A percentile compares a stretch with the other conserved stretches of the same genome.
Conservation (phyloP, 2,329 filamentous ascomycete species). For the Penicillium italicum region DNA sequence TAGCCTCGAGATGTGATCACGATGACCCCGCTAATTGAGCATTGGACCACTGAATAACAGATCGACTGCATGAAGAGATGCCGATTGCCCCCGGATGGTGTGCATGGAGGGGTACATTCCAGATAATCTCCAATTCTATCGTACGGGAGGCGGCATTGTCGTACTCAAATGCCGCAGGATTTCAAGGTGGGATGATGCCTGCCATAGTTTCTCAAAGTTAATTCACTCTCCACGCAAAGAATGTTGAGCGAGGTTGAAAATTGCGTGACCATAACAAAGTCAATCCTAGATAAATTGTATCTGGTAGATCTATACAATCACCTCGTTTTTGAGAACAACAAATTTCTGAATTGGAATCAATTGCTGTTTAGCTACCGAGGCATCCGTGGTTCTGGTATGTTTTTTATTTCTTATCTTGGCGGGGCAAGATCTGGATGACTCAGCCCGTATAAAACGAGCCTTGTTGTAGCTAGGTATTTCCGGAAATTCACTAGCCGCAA, state of each 20-base stretch:
- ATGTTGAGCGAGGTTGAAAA: not conserved
- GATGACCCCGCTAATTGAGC: slow-evolving; percentile 1
- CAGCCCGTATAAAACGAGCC: slow-evolving; percentile 3
- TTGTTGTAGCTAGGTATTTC: slow-evolving; percentile 11
- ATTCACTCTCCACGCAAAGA: slow-evolving; percentile 3
- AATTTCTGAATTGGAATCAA: not conserved
- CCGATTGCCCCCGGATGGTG: not conserved
- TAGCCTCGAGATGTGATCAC: not conserved
- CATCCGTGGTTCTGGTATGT: slow-evolving; percentile 1
- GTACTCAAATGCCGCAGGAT: slow-evolving; percentile 3
- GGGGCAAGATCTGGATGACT: slow-evolving; percentile 5
- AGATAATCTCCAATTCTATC: not conserved
- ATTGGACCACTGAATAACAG: not conserved
- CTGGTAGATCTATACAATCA: not conserved
- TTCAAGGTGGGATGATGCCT: not conserved
- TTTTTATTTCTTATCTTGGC: slow-evolving; percentile 3
- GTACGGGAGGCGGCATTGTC: not conserved
- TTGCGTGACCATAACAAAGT: not conserved
- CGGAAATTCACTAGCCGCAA: slow-evolving; percentile 6
- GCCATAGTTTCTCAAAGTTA: not conserved
- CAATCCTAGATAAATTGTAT: not conserved
- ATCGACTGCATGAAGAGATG: slow-evolving; percentile 1
- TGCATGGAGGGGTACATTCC: slow-evolving; percentile 11
- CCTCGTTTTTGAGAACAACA: not conserved
- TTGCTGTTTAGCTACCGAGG: not conserved